Evolutionary conservation across 495 filamentous ascomycete species (phyloP).

Genomic region (Penicillium waksmanii): DNA sequence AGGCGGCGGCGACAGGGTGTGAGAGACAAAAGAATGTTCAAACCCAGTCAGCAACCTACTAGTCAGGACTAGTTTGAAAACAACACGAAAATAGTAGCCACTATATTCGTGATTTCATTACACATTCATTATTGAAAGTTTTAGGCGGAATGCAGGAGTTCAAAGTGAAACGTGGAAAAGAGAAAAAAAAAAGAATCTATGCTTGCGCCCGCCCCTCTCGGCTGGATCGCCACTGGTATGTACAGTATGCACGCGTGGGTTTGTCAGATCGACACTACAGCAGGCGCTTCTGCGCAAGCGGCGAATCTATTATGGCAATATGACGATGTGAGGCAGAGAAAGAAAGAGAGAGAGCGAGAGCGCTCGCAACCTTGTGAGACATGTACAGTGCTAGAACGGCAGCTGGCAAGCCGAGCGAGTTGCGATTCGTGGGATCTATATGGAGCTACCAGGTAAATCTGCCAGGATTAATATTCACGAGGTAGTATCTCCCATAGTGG

Average conservation of each 20-base stretch:
- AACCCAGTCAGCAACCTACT: neutral
- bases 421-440: neutral
- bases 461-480: neutral
- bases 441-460: too few species aligned
- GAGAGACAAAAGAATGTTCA: constrained; percentile 1
- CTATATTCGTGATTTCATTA: too few species aligned
- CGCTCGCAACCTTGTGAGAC: neutral
- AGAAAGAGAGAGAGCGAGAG: too few species aligned
- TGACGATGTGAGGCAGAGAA: neutral
- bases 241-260: constrained; percentile 2
- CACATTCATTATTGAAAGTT: too few species aligned
- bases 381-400: neutral
- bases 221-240: constrained; percentile 7
- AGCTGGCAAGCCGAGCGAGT: neutral
- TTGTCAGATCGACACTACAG: constrained; percentile 4
- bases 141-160: neutral
- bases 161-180: neutral
- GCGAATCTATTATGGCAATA: neutral
- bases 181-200: neutral
- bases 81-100: neutral
- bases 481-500: too few species aligned
- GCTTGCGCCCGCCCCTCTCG: neutral
- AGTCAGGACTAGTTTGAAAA: neutral
- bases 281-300: constrained; percentile 2
- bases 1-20: neutral